phyloP scores from a whole-genome alignment of 129 eudicot species.

The Ambrosia artemisiifolia region DNA sequence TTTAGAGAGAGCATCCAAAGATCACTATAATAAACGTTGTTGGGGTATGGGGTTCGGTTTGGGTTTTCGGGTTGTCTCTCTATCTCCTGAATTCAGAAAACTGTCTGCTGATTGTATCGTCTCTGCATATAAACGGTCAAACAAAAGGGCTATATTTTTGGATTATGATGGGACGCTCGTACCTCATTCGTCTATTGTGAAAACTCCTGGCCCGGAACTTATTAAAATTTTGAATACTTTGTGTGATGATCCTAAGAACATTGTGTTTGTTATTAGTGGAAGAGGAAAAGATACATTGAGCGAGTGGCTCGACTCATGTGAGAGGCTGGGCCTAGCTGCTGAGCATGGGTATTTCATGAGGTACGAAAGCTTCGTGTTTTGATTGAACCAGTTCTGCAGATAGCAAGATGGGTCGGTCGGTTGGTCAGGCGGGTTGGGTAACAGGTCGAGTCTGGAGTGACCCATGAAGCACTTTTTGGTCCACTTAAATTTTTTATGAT shows the following conservation, averaged over 20 bases:
- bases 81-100: constrained; percentile 66
- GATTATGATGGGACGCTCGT: constrained; percentile 85
- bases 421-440: background rate
- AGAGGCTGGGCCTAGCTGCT: constrained; percentile 70
- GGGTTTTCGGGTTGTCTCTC: constrained; percentile 61
- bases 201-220: constrained; percentile 56
- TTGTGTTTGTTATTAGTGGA: constrained; percentile 76
- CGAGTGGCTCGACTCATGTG: constrained; percentile 79
- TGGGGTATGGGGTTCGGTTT: constrained; percentile 87
- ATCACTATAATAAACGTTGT: constrained; percentile 61
- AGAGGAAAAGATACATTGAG: constrained; percentile 53
- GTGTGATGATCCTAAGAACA: constrained; percentile 70
- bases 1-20: constrained; percentile 63
- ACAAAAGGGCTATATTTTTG: constrained; percentile 63
- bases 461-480: background rate
- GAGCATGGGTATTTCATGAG: constrained; percentile 82
- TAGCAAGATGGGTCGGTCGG: background rate
- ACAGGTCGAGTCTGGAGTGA: background rate
- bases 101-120: constrained; percentile 49
- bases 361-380: constrained; percentile 25
- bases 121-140: constrained; percentile 59
- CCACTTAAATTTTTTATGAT: no score
- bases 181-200: constrained; percentile 49
- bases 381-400: background rate
- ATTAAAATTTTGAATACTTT: constrained; percentile 45